Percentiles rank a stretch among this genome's conserved stretches.
phyloP scores from a whole-genome alignment of 768 basidiomycete species.

The Russula abietina region DNA sequence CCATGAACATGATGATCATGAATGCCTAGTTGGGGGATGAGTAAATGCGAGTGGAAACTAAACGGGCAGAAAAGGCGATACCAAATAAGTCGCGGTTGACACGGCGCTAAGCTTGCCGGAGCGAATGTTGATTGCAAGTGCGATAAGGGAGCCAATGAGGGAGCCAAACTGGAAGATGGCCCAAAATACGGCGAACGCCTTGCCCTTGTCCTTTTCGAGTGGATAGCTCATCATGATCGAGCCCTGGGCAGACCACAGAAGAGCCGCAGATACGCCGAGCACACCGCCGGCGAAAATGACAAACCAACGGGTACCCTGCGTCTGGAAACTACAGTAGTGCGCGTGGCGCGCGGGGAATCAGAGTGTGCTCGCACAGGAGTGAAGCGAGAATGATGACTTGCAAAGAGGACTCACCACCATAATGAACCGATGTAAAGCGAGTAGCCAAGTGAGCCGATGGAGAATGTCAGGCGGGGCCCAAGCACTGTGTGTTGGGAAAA shows the following conservation, averaged over 20 bases:
- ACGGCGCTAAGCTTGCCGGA: slow-evolving; percentile 32
- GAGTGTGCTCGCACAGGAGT: background rate
- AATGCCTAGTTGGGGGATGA: slow-evolving; percentile 31
- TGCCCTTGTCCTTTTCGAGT: slow-evolving; percentile 51
- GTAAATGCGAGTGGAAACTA: background rate
- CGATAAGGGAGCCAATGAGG: slow-evolving; percentile 41
- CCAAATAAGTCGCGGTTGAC: slow-evolving; percentile 39
- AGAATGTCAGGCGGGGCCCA: slow-evolving; percentile 46
- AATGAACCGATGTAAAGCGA: slow-evolving; percentile 44
- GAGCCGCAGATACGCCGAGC: slow-evolving; percentile 45
- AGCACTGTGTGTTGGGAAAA: slow-evolving; percentile 31
- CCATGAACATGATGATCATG: slow-evolving; percentile 41
- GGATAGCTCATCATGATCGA: slow-evolving; percentile 53
- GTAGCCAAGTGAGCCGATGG: slow-evolving; percentile 48
- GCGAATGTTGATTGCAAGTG: slow-evolving; percentile 39
- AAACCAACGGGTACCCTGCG: slow-evolving; percentile 39
- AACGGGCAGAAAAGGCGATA: slow-evolving; percentile 20
- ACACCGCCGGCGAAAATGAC: slow-evolving; percentile 45
- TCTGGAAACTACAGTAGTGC: slow-evolving; percentile 32
- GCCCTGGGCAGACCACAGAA: slow-evolving; percentile 51
- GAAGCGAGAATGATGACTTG: background rate
- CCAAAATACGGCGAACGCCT: slow-evolving; percentile 49
- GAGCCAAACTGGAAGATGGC: slow-evolving; percentile 42
- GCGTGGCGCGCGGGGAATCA: background rate
- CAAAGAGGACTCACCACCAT: slow-evolving; percentile 36